Conservation (phyloP, 2,329 filamentous ascomycete species). For the Chalaropsis thielavioides region DNA sequence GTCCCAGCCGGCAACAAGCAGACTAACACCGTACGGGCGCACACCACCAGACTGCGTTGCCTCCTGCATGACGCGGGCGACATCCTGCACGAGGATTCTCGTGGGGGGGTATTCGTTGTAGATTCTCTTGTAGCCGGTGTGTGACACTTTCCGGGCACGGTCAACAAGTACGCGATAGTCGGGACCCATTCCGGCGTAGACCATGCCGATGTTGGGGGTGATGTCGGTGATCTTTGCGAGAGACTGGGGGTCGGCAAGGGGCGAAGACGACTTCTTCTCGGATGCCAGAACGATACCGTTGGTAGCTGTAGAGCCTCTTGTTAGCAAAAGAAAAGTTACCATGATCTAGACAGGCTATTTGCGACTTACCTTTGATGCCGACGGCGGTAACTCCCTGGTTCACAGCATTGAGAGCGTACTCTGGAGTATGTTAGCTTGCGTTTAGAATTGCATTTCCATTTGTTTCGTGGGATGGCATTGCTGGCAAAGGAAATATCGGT, state of each 20-base stretch:
- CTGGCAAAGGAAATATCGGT: not conserved
- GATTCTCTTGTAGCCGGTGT: conserved; percentile 98
- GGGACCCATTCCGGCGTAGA: conserved; percentile 97
- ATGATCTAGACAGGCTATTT: not conserved
- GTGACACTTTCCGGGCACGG: conserved; percentile 93
- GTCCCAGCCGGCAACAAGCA: conserved; percentile 95
- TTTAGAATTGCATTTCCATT: not conserved
- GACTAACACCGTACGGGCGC: conserved; percentile 85
- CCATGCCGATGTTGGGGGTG: conserved; percentile 98
- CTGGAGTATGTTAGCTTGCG: conserved; percentile 33
- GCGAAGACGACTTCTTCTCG: conserved; percentile 98
- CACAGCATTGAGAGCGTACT: conserved; percentile 97
- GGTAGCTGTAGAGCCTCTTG: conserved; percentile 47
- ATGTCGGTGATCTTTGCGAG: conserved; percentile 95
- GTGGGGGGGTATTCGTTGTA: conserved; percentile 99
- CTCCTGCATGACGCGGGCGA: conserved; percentile 96
- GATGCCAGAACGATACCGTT: conserved; percentile 98
- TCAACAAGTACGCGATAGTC: conserved; percentile 97
- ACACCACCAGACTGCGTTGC: conserved; percentile 97
- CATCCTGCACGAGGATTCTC: conserved; percentile 96
- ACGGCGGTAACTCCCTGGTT: conserved; percentile 98
- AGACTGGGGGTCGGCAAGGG: conserved; percentile 86
- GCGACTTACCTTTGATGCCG: conserved; percentile 76
- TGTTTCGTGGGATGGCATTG: not conserved
- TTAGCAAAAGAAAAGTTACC: conserved; percentile 19